Conservation (phyloP, 345 rosid species). For the Pugionium cornutum region DNA sequence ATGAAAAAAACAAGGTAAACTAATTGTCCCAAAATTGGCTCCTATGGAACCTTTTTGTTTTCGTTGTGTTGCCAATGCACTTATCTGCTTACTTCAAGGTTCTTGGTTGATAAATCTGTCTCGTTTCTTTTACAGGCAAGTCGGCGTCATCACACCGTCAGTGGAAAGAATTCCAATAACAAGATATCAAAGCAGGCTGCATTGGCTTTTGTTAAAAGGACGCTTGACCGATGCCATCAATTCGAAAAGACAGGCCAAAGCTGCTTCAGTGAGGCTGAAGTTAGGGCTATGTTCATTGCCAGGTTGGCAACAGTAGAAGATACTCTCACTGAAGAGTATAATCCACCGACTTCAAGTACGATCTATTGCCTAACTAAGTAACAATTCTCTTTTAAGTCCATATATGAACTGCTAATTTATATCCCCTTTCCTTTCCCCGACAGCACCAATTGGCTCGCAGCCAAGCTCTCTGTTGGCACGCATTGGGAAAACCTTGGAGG, state of each 20-base stretch:
- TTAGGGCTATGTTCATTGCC: conserved; percentile 64
- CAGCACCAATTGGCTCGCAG: conserved; percentile 69
- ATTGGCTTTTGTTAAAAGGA: conserved; percentile 64
- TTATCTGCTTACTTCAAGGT: conserved; percentile 12
- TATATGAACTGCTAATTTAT: conserved; percentile 13
- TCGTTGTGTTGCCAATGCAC: not conserved
- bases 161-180: conserved; percentile 74
- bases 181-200: conserved; percentile 88
- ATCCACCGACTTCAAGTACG: conserved; percentile 35
- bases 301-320: conserved; percentile 49
- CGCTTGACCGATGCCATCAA: conserved; percentile 62
- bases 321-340: conserved; percentile 47
- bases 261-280: conserved; percentile 76
- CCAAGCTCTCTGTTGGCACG: conserved; percentile 51
- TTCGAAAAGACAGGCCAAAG: conserved; percentile 80
- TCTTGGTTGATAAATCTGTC: conserved; percentile 18
- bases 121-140: conserved; percentile 52
- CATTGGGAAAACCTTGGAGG: conserved; percentile 56
- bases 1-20: conserved; percentile 76
- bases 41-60: not conserved
- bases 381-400: not conserved
- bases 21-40: conserved; percentile 10
- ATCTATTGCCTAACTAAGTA: not conserved
- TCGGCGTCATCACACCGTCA: conserved; percentile 55
- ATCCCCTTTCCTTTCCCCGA: conserved; percentile 23